Conservation (phyloP, 208 protist species). For the Leishmania turanica region DNA sequence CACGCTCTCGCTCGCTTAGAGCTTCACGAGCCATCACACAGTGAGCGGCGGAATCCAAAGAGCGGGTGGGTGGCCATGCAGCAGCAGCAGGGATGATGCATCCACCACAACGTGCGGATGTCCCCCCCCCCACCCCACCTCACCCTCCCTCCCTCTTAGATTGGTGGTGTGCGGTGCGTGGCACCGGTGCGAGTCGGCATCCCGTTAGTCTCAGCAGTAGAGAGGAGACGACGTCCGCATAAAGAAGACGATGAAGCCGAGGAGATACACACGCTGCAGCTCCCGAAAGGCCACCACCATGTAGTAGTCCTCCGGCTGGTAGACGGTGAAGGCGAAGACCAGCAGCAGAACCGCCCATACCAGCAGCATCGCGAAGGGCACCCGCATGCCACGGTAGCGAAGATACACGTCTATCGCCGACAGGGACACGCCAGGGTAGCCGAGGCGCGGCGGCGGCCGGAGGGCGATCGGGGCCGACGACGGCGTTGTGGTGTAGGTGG, state of each 20-base stretch:
- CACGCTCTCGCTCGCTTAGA: too few relatives aligned
- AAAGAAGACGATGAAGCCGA: slow-evolving; percentile 60
- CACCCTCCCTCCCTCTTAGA: background rate
- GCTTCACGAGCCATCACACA: too few relatives aligned
- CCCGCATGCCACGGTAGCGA: slow-evolving; percentile 53
- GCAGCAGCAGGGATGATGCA: too few relatives aligned
- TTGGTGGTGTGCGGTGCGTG: background rate
- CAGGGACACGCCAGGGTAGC: slow-evolving; percentile 16
- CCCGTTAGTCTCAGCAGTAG: slow-evolving; percentile 1
- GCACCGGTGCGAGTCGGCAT: background rate
- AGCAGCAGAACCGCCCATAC: slow-evolving; percentile 49
- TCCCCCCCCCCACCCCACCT: background rate
- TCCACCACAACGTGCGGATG: too few relatives aligned
- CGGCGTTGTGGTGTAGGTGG: background rate
- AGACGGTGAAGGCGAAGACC: slow-evolving; percentile 38
- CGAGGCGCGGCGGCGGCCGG: slow-evolving; percentile 10
- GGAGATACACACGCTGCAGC: slow-evolving; percentile 43
- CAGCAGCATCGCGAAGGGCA: slow-evolving; percentile 46
- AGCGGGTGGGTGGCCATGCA: background rate
- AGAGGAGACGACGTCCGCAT: slow-evolving; percentile 32
- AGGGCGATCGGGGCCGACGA: slow-evolving; percentile 1
- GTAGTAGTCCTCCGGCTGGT: slow-evolving; percentile 63
- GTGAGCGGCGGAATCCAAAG: too few relatives aligned
- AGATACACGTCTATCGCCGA: slow-evolving; percentile 49
- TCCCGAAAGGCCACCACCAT: slow-evolving; percentile 52